phyloP scores from a whole-genome alignment of 2,329 filamentous ascomycete genomes.

The Lomentospora prolificans region DNA sequence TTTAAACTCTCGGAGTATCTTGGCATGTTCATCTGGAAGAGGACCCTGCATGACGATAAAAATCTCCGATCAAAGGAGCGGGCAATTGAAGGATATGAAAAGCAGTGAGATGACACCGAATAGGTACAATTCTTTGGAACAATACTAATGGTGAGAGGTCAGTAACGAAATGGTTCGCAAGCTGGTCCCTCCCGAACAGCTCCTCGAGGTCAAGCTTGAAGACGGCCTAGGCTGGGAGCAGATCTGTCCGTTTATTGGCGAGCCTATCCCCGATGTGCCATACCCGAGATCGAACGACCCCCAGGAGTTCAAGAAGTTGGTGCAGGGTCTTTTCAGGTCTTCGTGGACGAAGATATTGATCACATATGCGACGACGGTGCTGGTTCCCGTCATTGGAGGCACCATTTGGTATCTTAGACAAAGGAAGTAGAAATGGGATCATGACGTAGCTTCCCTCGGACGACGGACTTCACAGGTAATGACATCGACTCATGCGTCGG shows the following conservation, averaged over 20 bases:
- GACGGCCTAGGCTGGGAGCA: conserved; percentile 26
- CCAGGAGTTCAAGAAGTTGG: conserved; percentile 16
- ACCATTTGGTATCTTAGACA: conserved; percentile 2
- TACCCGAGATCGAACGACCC: conserved; percentile 22
- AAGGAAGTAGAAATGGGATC: background rate
- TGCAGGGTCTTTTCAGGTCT: background rate
- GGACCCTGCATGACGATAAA: background rate
- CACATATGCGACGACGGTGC: background rate
- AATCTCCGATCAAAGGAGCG: background rate
- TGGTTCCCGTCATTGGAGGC: background rate
- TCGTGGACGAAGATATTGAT: background rate
- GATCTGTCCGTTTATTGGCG: conserved; percentile 22
- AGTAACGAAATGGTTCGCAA: conserved; percentile 18
- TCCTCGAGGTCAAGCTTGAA: conserved; percentile 22
- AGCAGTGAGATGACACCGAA: background rate
- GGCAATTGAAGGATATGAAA: conserved; percentile 8
- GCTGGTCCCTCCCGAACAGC: conserved; percentile 17
- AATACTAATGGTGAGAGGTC: background rate
- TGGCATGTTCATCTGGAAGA: background rate
- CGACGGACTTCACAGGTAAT: too few relatives aligned
- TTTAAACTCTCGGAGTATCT: background rate
- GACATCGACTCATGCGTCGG: background rate
- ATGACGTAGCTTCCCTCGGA: too few relatives aligned
- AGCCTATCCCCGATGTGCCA: conserved; percentile 18
- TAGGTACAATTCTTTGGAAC: background rate